Conservation (phyloP, 2,329 filamentous ascomycete genomes). For the Xylariaceae sp. region DNA sequence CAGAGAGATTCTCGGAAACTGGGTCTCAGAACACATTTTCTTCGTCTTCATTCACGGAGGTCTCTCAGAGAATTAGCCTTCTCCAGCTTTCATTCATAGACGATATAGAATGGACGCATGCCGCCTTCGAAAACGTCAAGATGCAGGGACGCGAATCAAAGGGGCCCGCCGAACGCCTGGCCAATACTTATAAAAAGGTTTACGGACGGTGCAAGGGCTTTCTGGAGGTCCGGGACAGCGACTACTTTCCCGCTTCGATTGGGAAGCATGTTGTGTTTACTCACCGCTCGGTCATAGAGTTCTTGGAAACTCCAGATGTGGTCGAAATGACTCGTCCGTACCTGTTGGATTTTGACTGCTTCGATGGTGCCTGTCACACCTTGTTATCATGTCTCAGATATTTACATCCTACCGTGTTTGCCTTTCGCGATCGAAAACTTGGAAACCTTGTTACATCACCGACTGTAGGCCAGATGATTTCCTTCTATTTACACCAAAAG, state of each 20-base stretch:
- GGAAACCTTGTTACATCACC: too few relatives aligned
- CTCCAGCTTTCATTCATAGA: conserved; percentile 14
- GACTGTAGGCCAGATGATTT: too few relatives aligned
- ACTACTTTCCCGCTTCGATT: neutral
- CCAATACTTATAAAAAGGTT: conserved; percentile 6
- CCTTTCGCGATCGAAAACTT: too few relatives aligned
- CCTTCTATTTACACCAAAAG: too few relatives aligned
- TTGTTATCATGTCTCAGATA: neutral
- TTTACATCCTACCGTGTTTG: neutral
- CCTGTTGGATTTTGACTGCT: neutral
- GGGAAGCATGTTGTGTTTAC: neutral
- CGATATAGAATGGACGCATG: neutral
- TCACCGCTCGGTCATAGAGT: conserved; percentile 18
- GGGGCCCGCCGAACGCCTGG: neutral
- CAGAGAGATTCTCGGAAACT: too few relatives aligned
- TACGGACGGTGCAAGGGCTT: conserved; percentile 17
- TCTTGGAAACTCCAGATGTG: conserved; percentile 6
- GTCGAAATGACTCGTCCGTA: neutral
- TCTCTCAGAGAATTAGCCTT: neutral
- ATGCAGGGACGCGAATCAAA: too few relatives aligned
- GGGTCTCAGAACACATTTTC: too few relatives aligned
- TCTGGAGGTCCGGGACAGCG: neutral
- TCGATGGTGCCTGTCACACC: neutral
- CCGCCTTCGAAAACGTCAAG: too few relatives aligned
- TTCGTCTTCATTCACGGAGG: too few relatives aligned